Evolutionary conservation across 805 yeast species (phyloP), one percentile per base, ranked within the genome.

Genomic region (Metschnikowia gelsemii): DNA sequence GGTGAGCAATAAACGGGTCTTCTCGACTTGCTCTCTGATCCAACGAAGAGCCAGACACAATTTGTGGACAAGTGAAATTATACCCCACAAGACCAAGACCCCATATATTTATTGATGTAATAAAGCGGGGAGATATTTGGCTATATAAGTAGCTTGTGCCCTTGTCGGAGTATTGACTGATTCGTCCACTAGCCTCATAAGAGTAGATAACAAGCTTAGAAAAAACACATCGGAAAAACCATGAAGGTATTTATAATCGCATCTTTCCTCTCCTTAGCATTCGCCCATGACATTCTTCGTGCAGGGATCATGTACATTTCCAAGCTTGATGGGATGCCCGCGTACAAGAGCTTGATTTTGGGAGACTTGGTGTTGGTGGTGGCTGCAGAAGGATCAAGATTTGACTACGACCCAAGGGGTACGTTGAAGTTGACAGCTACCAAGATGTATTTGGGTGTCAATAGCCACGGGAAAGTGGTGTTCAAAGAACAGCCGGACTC

Each of bases 241-340:
- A 40, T 40, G 43, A 29, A 29, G n/a, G 3, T 29, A 1, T 18
- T 16, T 5, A 4, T 13, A 4, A 3, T 34, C 11, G 19, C 34
- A 4, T 16, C 17, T 2, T 14, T 28, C 13, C 14, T 40, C 22
- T 8, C 35, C 7, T 16, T 25, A 22, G 36, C 32, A 3, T 19
- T 22, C 11, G 26, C 36, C 3, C 19, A 18, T 20, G 36, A 40
- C 8, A 24, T 30, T 16, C 29, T 34, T 26, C 23, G 38, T 8
- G 38, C 43, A 12, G 43, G 43, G 19, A 29, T 40, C 3, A 29
- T 40, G 44, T 35, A 30, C 28, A 24, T 35, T 25, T 35, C 44
- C 8, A 35, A 13, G 18, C 11, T 35, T 12, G 36, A 35, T 4
- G 34, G 13, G 5, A 24, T 7, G 5, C 36, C 36, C n/a, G 12